Base-by-base conservation (phyloP, 441 rosid genomes). In the Adansonia madagascariensis region DNA sequence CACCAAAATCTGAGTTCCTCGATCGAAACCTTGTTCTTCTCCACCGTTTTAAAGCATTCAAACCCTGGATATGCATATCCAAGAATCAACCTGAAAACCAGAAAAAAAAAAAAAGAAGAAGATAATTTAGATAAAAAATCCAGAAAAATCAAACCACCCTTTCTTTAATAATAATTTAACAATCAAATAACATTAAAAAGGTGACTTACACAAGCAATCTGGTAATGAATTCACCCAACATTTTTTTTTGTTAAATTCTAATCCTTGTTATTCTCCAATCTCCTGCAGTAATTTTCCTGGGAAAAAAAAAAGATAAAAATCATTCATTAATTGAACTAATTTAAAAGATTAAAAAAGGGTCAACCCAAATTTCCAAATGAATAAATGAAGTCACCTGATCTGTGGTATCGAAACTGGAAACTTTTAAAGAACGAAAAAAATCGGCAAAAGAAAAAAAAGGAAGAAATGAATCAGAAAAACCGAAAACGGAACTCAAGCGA, bases 41-140 rank as follows among this genome's bases (percentile, higher is more conserved):
- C 98, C 0, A 91, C 82, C 39, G 89, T 60, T 82, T 91, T 94
- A 82, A 82, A 94, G 82, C 98, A 94, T 80, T 85, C 90, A 75
- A 90, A 85, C 18, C 94, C 98, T 0, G 98, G 98, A 80, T 88
- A 94, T 6, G 90, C 93, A 85, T 89, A 92, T 70, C 97, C 98
- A 50, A 91, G 87, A 82, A 90, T 74, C 89, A 90, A 77, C 78
- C 97, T 91, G 85, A 61, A 68, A 24, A 66, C 56, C 39, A 15
- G 1, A 44, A 22, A 68, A 4, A 15, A 1, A 15, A 6, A 27
- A 20, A 2, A 53, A 8, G 3, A 31, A 31, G 1, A 55, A n/a
- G 4, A 53, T n/a, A 3, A 15, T 14, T 15, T 2, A 4, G 20
- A 73, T 43, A 6, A 12, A 24, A 41, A 22, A 20, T 52, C 73